Evolutionary conservation across 176 grass and related monocot species (phyloP).

Genomic region (Leersia perrieri): DNA sequence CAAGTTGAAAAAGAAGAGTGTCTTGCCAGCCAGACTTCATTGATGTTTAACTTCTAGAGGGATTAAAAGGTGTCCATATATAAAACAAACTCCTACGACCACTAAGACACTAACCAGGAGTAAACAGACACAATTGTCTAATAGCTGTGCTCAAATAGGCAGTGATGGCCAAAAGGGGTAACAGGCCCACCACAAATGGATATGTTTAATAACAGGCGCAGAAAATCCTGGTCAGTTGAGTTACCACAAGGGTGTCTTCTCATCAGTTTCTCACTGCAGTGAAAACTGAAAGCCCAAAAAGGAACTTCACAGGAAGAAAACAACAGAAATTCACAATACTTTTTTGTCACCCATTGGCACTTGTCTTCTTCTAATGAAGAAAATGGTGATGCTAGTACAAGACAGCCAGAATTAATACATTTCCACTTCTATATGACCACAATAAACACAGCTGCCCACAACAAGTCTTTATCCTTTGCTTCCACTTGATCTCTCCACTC

Average conservation of each 20-base stretch:
- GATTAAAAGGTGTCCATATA: not conserved
- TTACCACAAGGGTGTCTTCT: not conserved
- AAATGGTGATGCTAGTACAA: slow-evolving; percentile 8
- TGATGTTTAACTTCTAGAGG: not conserved
- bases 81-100: too few species aligned
- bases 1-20: too few species aligned
- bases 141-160: not conserved
- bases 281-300: not conserved
- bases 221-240: not conserved
- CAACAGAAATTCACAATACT: slow-evolving; percentile 3
- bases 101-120: too few species aligned
- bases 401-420: slow-evolving; percentile 27
- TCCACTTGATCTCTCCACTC: slow-evolving; percentile 10
- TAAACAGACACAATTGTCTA: not conserved
- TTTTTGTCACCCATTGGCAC: not conserved
- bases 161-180: not conserved
- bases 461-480: slow-evolving; percentile 20
- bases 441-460: not conserved
- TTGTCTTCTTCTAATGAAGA: slow-evolving; percentile 18
- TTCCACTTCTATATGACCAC: slow-evolving; percentile 23
- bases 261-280: not conserved
- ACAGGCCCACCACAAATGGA: not conserved
- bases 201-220: not conserved
- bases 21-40: not conserved
- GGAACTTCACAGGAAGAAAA: not conserved